Evolutionary conservation across 148 eudicot genomes (phyloP), one percentile per base, ranked within the genome.

Genomic region (Pouteria glomerata): DNA sequence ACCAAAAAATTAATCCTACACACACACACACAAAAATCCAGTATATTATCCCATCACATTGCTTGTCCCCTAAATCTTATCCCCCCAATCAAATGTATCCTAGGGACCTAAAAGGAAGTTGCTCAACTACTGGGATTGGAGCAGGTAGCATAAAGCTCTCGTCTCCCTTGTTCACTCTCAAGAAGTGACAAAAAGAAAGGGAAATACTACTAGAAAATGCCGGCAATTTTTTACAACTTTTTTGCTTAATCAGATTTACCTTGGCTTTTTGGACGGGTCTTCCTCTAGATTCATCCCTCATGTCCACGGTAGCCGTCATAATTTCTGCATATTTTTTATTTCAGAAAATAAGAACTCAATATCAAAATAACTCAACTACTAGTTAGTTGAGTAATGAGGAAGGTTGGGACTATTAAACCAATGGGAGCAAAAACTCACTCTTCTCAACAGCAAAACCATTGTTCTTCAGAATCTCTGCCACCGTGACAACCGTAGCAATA

Each of bases 371-470:
- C 19, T 39, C 23, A 57, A 39, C 18, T 39, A 16, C 14, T 8
- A 39, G 0, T 26, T 16, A 1, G 13, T 34, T 26, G 13, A 56
- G 24, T 1, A 23, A 26, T 31, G 18, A 3, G 10, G 24, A 37
- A 24, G 37, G 59, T 34, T 68, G 51, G 12, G 24, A 70, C 7
- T 26, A 16, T 14, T 18, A 51, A 42, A 29, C 14, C 23, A 56
- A 57, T 5, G 2, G 1, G 55, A 34, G 48, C 10, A 53, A 34
- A 34, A 55, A 18, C 88, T 82, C 79, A 90, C 96, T 90, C 71
- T 88, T 90, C 75, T 90, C 96, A 58, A 88, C 92, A 55, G 92
- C 96, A 57, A 86, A 81, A 2, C 92, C 92, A 62, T 86, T 84
- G 66, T 90, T 90, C 70, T 90, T 90, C 56, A 90, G 79, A 53